These are phyloP conservation scores for Picea mariana DNA, from an alignment of 83 land plant genomes.

Conservation along the genomic window DNA sequence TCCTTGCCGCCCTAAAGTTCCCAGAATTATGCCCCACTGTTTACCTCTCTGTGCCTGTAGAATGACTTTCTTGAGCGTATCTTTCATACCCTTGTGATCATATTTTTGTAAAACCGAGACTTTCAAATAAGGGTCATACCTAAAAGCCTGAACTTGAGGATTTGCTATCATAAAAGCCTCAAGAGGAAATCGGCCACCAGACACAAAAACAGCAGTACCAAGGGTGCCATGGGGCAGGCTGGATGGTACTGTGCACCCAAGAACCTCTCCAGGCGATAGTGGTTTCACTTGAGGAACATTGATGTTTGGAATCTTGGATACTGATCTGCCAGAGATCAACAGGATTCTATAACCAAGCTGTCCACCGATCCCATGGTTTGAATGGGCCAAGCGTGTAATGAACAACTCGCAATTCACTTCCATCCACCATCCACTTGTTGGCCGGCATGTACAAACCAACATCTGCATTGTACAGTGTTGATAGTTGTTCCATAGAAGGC, in stretches of 20 bases:
- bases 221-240: constrained; percentile 38
- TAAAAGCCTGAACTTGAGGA: constrained; percentile 65
- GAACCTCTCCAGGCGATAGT: constrained; percentile 91
- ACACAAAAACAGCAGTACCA: constrained; percentile 70
- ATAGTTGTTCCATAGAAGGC: constrained; percentile 88
- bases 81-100: constrained; percentile 89
- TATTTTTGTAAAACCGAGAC: constrained; percentile 77
- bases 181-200: constrained; percentile 95
- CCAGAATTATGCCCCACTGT: constrained; percentile 87
- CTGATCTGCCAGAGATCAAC: constrained; percentile 52
- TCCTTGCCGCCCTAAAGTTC: constrained; percentile 97
- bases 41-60: constrained; percentile 40
- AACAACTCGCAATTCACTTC: constrained; percentile 81
- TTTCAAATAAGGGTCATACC: constrained; percentile 90
- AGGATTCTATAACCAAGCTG: constrained; percentile 94
- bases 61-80: constrained; percentile 73
- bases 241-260: constrained; percentile 90
- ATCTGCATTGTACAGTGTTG: constrained; percentile 98
- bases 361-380: constrained; percentile 99
- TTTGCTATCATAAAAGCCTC: constrained; percentile 99
- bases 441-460: constrained; percentile 98
- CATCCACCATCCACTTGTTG: constrained; percentile 99
- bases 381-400: constrained; percentile 98
- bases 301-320: constrained; percentile 49
- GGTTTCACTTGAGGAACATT: constrained; percentile 88